Base-by-base conservation (phyloP, 2,329 filamentous ascomycete species). In the Neopestalotiopsis clavispora region DNA sequence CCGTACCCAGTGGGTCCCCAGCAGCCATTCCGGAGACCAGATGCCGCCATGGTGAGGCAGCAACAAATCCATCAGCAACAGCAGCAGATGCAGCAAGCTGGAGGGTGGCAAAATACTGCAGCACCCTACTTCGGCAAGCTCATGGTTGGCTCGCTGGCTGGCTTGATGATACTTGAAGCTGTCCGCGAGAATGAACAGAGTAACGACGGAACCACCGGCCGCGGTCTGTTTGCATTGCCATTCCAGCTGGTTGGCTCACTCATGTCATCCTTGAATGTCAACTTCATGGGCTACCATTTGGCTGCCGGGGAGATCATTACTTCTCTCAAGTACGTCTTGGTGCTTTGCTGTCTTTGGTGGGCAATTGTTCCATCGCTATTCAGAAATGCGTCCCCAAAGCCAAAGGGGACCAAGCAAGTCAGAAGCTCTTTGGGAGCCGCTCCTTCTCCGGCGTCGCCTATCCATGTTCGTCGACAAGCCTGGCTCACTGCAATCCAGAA, bases 401-500 rank as follows among this genome's bases (percentile, higher is more conserved):
- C 80, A 68, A 81, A 90, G 67, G 80, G 80, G 67, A 70, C 79
- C 17, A 79, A 80, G 17, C 76, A 84, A 70, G 70, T 82, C 45
- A 60, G 71, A 42, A 74, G 77, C 6, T 79, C 82, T 1, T 78
- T 86, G 5, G 78, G 83, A 72, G 83, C 86, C 20, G 91, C 89
- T 5, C 92, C 92, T 2, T 94, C 93, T 2, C 84, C 94, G 68
- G 90, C 93, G 3, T 95, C 94, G 0, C 92, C 95, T 0, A 94
- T 97, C 68, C 90, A 96, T 73, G 92, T 97, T 60, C 91, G 94
- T 65, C 90, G 92, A 70, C 93, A 94, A 78, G 95, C 95, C 40
- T 98, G 95, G 95, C 90, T 97, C 68, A 98, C 95, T 3, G 93
- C 95, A 7, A 91, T 97, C 69, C 95, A 97, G 80, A 95, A 92